These are phyloP conservation scores for Daedaleopsis nitida DNA, from an alignment of 768 basidiomycete genomes.

Conservation along the genomic window DNA sequence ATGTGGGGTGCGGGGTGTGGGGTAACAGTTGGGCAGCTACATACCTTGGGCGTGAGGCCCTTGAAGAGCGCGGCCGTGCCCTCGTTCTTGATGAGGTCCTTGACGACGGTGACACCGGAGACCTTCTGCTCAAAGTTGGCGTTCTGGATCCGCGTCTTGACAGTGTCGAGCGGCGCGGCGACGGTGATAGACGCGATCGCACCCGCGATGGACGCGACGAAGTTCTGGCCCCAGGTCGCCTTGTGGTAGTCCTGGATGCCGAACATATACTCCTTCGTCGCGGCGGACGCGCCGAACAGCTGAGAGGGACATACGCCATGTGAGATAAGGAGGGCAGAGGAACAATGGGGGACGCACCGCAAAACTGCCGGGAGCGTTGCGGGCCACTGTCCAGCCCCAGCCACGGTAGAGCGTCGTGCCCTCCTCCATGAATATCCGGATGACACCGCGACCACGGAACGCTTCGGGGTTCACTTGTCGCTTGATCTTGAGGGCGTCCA, in stretches of 20 bases:
- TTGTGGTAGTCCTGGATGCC: slow-evolving; percentile 87
- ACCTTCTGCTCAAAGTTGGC: slow-evolving; percentile 93
- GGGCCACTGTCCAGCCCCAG: slow-evolving; percentile 99
- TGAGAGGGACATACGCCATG: slow-evolving; percentile 32
- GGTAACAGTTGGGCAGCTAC: slow-evolving; percentile 6
- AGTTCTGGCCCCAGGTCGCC: slow-evolving; percentile 98
- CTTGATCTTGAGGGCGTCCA: slow-evolving; percentile 98
- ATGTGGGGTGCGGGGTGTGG: neutral
- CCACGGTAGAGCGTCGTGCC: slow-evolving; percentile 92
- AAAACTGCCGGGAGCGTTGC: slow-evolving; percentile 95
- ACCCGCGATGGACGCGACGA: slow-evolving; percentile 91
- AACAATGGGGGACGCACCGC: slow-evolving; percentile 59
- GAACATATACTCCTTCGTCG: slow-evolving; percentile 91
- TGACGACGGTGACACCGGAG: slow-evolving; percentile 76
- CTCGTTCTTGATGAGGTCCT: slow-evolving; percentile 86
- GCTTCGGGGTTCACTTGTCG: slow-evolving; percentile 98
- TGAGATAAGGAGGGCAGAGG: neutral
- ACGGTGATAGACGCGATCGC: slow-evolving; percentile 95
- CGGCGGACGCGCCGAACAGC: slow-evolving; percentile 97
- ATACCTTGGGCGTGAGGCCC: slow-evolving; percentile 93
- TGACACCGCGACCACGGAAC: slow-evolving; percentile 89
- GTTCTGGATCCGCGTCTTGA: slow-evolving; percentile 98
- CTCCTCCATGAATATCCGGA: slow-evolving; percentile 91
- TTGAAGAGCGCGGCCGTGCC: slow-evolving; percentile 89
- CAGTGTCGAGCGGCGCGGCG: slow-evolving; percentile 92